phyloP scores from a whole-genome alignment of 2,329 filamentous ascomycete species.

The Aspergillus phoenicis region DNA sequence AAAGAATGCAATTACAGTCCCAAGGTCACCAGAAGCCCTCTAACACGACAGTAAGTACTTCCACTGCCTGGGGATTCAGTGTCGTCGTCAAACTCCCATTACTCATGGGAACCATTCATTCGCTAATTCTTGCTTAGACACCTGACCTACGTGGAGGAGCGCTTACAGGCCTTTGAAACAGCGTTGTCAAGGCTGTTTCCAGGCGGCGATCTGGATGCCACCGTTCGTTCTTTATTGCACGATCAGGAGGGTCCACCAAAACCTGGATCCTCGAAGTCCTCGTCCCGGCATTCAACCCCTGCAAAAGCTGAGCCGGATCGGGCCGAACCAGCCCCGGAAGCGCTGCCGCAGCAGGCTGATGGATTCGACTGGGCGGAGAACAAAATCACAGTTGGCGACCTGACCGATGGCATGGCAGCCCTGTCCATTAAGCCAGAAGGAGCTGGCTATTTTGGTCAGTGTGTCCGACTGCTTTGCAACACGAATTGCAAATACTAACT shows the following conservation, averaged over 20 bases:
- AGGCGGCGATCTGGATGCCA: slow-evolving; percentile 43
- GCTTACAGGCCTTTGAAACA: slow-evolving; percentile 42
- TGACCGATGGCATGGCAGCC: slow-evolving; percentile 47
- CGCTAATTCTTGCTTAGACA: slow-evolving; percentile 29
- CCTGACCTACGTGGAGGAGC: slow-evolving; percentile 45
- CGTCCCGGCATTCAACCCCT: slow-evolving; percentile 43
- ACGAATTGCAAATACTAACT: slow-evolving; percentile 7
- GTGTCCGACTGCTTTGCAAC: neutral
- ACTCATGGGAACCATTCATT: slow-evolving; percentile 16
- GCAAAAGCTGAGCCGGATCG: slow-evolving; percentile 38
- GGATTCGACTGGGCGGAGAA: slow-evolving; percentile 45
- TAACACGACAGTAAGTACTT: slow-evolving; percentile 44
- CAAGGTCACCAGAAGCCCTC: slow-evolving; percentile 44
- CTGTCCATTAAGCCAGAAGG: slow-evolving; percentile 44
- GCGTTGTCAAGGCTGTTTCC: slow-evolving; percentile 42
- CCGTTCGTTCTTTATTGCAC: slow-evolving; percentile 41
- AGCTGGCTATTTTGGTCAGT: slow-evolving; percentile 42
- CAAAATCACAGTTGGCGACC: slow-evolving; percentile 41
- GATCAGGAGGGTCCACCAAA: slow-evolving; percentile 37
- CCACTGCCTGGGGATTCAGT: neutral
- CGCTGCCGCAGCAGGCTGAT: slow-evolving; percentile 43
- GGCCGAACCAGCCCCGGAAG: slow-evolving; percentile 47
- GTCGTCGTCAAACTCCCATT: neutral
- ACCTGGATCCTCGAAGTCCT: slow-evolving; percentile 36
- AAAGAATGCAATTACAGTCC: slow-evolving; percentile 48